Percentiles rank a stretch among this genome's conserved stretches.
Conservation (phyloP, 352 stramenopile genomes). For the Aphanomyces cochlioides region DNA sequence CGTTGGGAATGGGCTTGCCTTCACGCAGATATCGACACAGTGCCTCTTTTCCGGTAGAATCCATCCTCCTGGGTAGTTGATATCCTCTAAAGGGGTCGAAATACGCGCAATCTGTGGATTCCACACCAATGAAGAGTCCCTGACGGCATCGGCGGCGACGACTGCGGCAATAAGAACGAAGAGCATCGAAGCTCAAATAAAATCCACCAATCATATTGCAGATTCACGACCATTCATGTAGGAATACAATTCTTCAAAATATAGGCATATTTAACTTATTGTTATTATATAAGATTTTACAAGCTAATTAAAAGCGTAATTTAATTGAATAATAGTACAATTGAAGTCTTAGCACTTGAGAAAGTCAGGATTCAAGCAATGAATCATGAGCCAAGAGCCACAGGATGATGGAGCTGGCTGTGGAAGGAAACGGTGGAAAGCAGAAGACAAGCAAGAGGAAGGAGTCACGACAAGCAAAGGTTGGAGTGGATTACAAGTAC, state of each 20-base stretch:
- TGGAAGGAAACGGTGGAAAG: too few relatives aligned
- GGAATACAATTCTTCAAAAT: background rate
- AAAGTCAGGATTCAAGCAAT: slow-evolving; percentile 4
- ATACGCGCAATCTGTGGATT: background rate
- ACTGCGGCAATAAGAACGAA: too few relatives aligned
- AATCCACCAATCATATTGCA: slow-evolving; percentile 1
- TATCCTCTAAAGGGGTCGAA: slow-evolving; percentile 3
- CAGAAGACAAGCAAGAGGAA: too few relatives aligned
- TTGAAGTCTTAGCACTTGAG: background rate
- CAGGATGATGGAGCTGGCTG: too few relatives aligned
- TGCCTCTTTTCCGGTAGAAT: slow-evolving; percentile 38
- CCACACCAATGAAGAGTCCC: background rate
- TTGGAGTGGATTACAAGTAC: background rate
- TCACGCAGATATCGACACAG: slow-evolving; percentile 73
- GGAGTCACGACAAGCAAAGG: too few relatives aligned
- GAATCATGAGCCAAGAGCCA: background rate
- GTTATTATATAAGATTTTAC: background rate
- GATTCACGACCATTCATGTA: background rate
- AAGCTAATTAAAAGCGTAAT: too few relatives aligned
- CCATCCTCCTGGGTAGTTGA: slow-evolving; percentile 62
- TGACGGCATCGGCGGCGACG: background rate
- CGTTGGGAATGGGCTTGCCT: slow-evolving; percentile 47
- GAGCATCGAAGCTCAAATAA: too few relatives aligned
- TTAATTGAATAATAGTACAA: slow-evolving; percentile 10
- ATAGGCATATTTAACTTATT: background rate